These are phyloP conservation scores for Neofusicoccum laricinum DNA, from an alignment of 2,329 filamentous ascomycete genomes.

Conservation along the genomic window DNA sequence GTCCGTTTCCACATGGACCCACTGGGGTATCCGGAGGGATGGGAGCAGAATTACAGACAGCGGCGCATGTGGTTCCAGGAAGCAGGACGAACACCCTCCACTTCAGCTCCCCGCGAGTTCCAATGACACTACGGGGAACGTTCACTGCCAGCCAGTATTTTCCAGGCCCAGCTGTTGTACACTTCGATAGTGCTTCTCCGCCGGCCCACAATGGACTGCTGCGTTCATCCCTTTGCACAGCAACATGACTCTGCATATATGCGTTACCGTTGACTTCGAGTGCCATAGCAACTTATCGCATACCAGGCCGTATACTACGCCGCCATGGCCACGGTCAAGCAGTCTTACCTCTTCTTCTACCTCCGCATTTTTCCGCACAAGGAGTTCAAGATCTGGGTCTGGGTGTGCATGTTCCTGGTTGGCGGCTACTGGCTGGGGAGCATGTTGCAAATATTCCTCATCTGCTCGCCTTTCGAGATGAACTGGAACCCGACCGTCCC, in stretches of 20 bases:
- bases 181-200: no score
- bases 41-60: no score
- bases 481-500: constrained; percentile 35
- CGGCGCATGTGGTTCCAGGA: not conserved
- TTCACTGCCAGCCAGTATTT: no score
- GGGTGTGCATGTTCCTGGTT: constrained; percentile 11
- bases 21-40: no score
- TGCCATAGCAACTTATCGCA: not conserved
- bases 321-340: constrained; percentile 1
- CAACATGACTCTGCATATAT: no score
- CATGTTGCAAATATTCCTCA: constrained; percentile 26
- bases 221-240: no score
- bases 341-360: constrained; percentile 11
- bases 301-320: constrained; percentile 6
- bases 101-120: no score
- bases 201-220: no score
- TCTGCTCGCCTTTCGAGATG: constrained; percentile 38
- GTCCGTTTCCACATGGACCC: not conserved
- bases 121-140: no score
- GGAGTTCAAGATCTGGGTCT: not conserved
- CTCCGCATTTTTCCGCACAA: not conserved
- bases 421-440: constrained; percentile 12
- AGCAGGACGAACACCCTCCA: no score
- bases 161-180: no score
- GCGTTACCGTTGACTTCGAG: not conserved